phyloP scores from a whole-genome alignment of 805 yeast species.

The Ogataea minuta region DNA sequence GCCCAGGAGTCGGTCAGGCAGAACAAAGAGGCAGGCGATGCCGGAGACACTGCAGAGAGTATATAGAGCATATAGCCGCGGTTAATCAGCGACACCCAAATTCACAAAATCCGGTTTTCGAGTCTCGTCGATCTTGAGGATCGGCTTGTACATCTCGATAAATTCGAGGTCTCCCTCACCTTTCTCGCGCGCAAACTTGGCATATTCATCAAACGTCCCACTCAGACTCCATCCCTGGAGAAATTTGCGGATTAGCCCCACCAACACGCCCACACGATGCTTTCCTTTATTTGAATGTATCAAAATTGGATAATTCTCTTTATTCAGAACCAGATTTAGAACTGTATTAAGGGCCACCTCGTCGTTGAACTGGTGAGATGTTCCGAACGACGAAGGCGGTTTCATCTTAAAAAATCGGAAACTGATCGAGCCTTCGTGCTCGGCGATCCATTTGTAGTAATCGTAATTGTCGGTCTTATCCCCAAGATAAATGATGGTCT shows the following conservation, averaged over 20 bases:
- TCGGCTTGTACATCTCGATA: slow-evolving; percentile 78
- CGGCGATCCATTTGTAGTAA: slow-evolving; percentile 68
- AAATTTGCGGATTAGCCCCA: slow-evolving; percentile 83
- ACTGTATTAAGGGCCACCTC: slow-evolving; percentile 57
- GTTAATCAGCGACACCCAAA: neutral
- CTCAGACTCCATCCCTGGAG: slow-evolving; percentile 92
- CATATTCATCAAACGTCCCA: slow-evolving; percentile 91
- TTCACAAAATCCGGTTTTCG: slow-evolving; percentile 64
- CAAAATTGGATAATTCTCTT: slow-evolving; percentile 78
- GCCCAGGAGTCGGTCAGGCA: too few relatives aligned
- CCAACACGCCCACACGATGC: slow-evolving; percentile 89
- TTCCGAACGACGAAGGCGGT: slow-evolving; percentile 46
- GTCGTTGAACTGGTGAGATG: slow-evolving; percentile 63
- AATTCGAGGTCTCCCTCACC: slow-evolving; percentile 90
- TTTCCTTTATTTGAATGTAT: slow-evolving; percentile 97
- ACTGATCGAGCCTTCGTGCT: slow-evolving; percentile 38
- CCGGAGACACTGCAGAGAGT: neutral
- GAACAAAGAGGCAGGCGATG: neutral
- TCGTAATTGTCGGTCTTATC: slow-evolving; percentile 68
- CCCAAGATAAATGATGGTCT: slow-evolving; percentile 79
- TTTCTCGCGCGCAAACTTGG: slow-evolving; percentile 88
- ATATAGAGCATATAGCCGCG: neutral
- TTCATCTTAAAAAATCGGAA: slow-evolving; percentile 63
- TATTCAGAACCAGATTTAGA: slow-evolving; percentile 53
- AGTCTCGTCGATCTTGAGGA: slow-evolving; percentile 44